Evolutionary conservation across 345 rosid species (phyloP), one percentile per base, ranked within the genome.

Genomic region (Rhizophora mangle): DNA sequence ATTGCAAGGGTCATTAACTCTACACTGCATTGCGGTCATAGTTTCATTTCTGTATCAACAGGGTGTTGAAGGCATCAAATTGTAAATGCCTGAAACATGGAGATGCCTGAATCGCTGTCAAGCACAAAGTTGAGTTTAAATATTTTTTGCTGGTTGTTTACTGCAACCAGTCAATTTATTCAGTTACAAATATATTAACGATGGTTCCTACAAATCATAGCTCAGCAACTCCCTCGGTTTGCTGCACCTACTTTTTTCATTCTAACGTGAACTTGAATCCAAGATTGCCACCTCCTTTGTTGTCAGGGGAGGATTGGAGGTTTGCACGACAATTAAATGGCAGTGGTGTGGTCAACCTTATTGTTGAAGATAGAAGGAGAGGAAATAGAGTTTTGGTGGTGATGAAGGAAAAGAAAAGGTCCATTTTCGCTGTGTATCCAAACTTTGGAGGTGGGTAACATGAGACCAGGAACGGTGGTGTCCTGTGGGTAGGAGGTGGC

Each of bases 281-380:
- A 29, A 85, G 97, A 76, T 64, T 93, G 76, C 98, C 96, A 32
- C 98, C 96, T 4, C 97, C 97, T 30, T 75, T 89, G 77, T 59
- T 89, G 77, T 91, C 98, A 6, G 86, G 85, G 73, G 96, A 91
- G 78, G 94, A 93, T 65, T 80, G 92, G 92, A 84, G 96, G 81
- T 84, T 73, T 75, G 63, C 92, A 3, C 96, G 89, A 76, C 78
- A 88, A 71, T 58, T 91, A 69, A 82, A 82, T 27, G 64, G 74
- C 72, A 15, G 73, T 71, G 11, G 82, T 80, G 32, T 87, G 85
- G 78, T 51, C 58, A 71, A 66, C 71, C 71, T 72, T 53, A 75
- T 47, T 10, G 82, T 88, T 64, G 94, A 89, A 26, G 94, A 91
- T 70, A 77, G 89, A 77, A 70, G 89, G 65, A 85, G 78, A 70